These are phyloP conservation scores for Aegle marmelos DNA, from an alignment of 345 rosid genomes.

Conservation along the genomic window DNA sequence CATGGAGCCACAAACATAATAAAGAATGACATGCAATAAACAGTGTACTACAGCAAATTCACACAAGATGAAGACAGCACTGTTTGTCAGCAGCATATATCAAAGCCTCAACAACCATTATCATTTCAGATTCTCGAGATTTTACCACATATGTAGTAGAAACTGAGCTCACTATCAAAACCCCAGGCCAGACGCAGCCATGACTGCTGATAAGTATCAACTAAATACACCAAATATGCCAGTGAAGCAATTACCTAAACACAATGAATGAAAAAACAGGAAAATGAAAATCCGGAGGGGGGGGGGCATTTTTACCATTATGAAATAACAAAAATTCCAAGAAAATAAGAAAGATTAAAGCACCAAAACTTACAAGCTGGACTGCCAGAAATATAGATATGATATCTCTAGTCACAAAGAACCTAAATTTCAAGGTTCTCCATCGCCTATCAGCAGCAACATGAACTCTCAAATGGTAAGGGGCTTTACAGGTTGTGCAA, in stretches of 20 bases:
- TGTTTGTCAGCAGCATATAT: not conserved
- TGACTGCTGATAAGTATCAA: constrained; percentile 70
- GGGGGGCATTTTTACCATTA: constrained; percentile 4
- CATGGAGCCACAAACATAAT: not conserved
- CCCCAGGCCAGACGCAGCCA: constrained; percentile 94
- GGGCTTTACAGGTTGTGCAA: constrained; percentile 99
- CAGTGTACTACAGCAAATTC: not conserved
- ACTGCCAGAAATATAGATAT: constrained; percentile 84
- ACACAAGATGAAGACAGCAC: not conserved
- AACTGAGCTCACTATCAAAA: constrained; percentile 78
- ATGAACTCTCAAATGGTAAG: constrained; percentile 96
- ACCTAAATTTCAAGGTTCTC: constrained; percentile 92
- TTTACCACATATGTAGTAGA: constrained; percentile 97
- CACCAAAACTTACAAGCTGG: constrained; percentile 69
- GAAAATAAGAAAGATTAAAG: not conserved
- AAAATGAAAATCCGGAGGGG: not conserved
- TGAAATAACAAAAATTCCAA: not conserved
- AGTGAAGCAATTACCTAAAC: constrained; percentile 82
- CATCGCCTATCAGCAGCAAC: constrained; percentile 95
- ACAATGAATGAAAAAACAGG: constrained; percentile 12
- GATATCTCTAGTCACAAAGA: constrained; percentile 98
- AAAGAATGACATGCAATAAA: not conserved
- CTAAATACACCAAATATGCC: constrained; percentile 79
- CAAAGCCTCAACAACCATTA: not conserved
- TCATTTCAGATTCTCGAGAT: constrained; percentile 24